Evolutionary conservation across 1,139 yeast species (phyloP), one percentile per base, ranked within the genome.

Genomic region (Hemisphaericaspora lyxosophila): DNA sequence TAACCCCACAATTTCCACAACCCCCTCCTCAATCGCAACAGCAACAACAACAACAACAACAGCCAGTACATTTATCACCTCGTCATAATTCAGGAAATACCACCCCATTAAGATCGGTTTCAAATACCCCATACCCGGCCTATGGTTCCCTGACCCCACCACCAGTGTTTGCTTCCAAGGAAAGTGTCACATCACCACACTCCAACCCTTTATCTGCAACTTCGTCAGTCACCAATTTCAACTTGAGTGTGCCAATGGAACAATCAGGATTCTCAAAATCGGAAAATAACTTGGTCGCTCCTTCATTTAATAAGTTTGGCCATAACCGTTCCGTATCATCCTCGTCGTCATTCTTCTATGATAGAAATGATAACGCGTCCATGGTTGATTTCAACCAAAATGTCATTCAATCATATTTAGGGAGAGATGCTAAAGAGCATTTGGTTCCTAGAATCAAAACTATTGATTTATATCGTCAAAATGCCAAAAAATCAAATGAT

Each of bases 381-480:
- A 46, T 65, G 55, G 60, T 65, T 16, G 76, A 70, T 46, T 66
- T 70, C 41, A 62, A 60, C 40, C 76, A 71, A 45, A 68, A 62
- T 46, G 44, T 68, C 25, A 60, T 71, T 45, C 69, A 68, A 40
- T 80, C 72, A 48, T 77, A 78, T 50, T 60, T 82, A 43, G 86
- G 86, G 4, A 34, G 42, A 31, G 65, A 65, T 28, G 73, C 75
- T 48, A 67, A 73, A 34, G 54, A 61, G 45, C 62, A 72, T 22
- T 69, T 88, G 46, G 63, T 88, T 54, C 94, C 97, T 9, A 73
- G 95, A 46, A 80, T 86, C 60, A 82, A 85, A 56, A 88, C 97
- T 7, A 80, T 92, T 45, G 96, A 90, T 50, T 71, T 88, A 67
- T 90, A 90, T 64, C 75, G 94, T 39, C 77, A 84, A 50, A 90